Evolutionary conservation across 2,329 filamentous ascomycete species (phyloP).

Genomic region (Acrocalymma vagum): DNA sequence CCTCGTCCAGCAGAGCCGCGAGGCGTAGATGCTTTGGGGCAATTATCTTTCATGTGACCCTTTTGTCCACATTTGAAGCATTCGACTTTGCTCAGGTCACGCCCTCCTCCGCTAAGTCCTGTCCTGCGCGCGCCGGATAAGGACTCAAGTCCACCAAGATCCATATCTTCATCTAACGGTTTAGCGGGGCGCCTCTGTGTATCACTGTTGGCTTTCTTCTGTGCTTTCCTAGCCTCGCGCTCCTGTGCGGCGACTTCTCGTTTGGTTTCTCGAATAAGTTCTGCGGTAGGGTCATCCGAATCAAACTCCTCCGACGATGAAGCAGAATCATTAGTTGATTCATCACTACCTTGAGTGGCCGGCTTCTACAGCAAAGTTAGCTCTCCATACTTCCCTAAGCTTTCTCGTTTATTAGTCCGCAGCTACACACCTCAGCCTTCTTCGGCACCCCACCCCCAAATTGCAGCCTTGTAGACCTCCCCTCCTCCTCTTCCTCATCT

Average conservation of each 20-base stretch:
- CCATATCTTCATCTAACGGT: constrained; percentile 69
- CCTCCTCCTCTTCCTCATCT: constrained; percentile 43
- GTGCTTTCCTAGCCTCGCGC: constrained; percentile 55
- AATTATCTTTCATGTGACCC: constrained; percentile 68
- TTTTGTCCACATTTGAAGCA: constrained; percentile 70
- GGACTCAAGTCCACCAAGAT: constrained; percentile 69
- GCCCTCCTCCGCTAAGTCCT: too few relatives aligned
- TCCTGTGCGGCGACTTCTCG: constrained; percentile 54
- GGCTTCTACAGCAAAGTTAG: constrained; percentile 32
- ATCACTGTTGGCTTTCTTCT: constrained; percentile 57
- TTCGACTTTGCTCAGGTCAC: constrained; percentile 49
- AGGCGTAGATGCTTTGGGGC: constrained; percentile 50
- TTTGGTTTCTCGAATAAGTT: constrained; percentile 55
- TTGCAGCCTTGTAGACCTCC: constrained; percentile 51
- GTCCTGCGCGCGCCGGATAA: constrained; percentile 62
- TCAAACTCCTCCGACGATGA: constrained; percentile 50
- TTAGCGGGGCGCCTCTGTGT: constrained; percentile 63
- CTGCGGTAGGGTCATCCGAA: constrained; percentile 53
- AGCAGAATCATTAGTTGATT: constrained; percentile 32
- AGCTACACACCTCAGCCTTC: constrained; percentile 28
- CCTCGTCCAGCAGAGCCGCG: constrained; percentile 36
- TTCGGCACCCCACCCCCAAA: constrained; percentile 60
- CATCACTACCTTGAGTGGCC: constrained; percentile 27
- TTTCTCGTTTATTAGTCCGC: constrained; percentile 9
- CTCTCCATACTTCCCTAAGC: background rate